Conservation (phyloP, 441 rosid species). For the Daphne laureola region DNA sequence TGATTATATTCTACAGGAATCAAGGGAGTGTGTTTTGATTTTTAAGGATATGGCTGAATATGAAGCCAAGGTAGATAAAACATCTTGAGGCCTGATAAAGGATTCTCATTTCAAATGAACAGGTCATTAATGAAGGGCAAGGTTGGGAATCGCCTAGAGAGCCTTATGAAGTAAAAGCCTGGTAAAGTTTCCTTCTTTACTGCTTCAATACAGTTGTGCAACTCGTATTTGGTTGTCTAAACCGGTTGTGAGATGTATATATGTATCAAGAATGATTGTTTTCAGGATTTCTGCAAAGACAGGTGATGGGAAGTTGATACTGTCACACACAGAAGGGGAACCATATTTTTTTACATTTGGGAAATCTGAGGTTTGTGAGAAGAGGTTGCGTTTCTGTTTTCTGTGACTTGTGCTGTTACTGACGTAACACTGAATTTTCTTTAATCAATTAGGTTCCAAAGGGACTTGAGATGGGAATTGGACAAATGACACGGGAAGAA, state of each 20-base stretch:
- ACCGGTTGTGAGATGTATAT: conserved; percentile 9
- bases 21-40: no score
- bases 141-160: conserved; percentile 98
- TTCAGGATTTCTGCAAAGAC: conserved; percentile 84
- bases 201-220: conserved; percentile 8
- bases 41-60: no score
- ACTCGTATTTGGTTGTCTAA: conserved; percentile 8
- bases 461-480: conserved; percentile 98
- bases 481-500: conserved; percentile 86
- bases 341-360: conserved; percentile 87
- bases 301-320: conserved; percentile 55
- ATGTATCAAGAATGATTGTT: conserved; percentile 1
- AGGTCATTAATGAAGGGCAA: conserved; percentile 78
- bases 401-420: conserved; percentile 7
- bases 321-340: conserved; percentile 49
- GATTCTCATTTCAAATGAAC: conserved; percentile 11
- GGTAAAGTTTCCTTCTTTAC: conserved; percentile 37
- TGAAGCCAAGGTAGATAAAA: no score
- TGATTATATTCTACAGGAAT: no score
- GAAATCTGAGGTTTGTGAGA: conserved; percentile 73
- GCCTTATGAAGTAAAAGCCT: conserved; percentile 86
- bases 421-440: conserved; percentile 8
- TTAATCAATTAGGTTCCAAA: conserved; percentile 65
- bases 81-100: no score
- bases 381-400: conserved; percentile 1